Evolutionary conservation across 139 green algal species (phyloP).

Genomic region (Tetradesmus lagerheimii): DNA sequence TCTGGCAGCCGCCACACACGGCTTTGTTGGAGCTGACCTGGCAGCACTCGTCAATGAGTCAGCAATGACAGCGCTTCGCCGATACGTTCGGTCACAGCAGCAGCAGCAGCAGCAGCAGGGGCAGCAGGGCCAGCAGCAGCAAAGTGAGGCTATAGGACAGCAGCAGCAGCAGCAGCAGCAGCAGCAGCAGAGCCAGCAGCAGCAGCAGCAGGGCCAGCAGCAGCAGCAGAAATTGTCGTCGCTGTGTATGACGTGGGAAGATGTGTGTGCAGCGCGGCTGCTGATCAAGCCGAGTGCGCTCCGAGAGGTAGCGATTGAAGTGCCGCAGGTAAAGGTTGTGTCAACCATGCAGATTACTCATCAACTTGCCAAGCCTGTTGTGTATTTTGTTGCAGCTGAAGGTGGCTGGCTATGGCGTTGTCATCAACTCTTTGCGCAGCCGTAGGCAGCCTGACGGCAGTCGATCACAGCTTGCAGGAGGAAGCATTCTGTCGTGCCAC

Average conservation of each 20-base stretch:
- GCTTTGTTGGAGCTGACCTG: conserved; percentile 90
- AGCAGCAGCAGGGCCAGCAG: conserved; percentile 32
- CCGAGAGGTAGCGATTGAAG: conserved; percentile 70
- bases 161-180: not conserved
- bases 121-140: not conserved
- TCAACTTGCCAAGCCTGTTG: too few species aligned
- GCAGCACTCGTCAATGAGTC: conserved; percentile 83
- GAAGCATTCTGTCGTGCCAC: too few species aligned
- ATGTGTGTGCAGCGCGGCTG: conserved; percentile 58
- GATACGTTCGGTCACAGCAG: conserved; percentile 27
- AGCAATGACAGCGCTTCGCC: conserved; percentile 69
- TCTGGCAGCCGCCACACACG: conserved; percentile 75
- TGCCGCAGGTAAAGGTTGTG: conserved; percentile 54
- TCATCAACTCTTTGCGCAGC: too few species aligned
- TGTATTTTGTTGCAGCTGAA: too few species aligned
- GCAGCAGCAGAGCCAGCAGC: conserved; percentile 18
- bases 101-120: not conserved
- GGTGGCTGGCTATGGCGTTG: too few species aligned
- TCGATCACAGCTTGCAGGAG: too few species aligned
- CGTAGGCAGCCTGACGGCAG: too few species aligned
- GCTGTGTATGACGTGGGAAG: conserved; percentile 51
- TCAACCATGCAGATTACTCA: too few species aligned
- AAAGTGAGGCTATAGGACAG: not conserved
- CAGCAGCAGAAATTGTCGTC: not conserved
- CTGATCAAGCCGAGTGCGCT: conserved; percentile 69